Evolutionary conservation across 345 rosid genomes (phyloP), one percentile per base, ranked within the genome.

Genomic region (Punica granatum): DNA sequence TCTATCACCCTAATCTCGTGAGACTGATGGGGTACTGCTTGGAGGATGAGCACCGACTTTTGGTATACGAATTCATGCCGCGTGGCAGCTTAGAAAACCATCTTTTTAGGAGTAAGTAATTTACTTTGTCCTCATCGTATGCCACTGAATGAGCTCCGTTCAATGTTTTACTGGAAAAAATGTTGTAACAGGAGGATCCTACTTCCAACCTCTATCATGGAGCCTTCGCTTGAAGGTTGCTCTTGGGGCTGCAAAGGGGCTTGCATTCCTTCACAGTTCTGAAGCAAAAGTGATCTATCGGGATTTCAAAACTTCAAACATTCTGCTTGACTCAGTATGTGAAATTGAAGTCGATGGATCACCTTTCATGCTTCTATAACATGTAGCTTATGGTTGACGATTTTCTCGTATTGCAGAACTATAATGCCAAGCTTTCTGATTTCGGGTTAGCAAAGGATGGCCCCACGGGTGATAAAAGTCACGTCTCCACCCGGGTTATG

Each of bases 401-500:
- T 43, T 12, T 11, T 67, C 62, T 28, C 53, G 30, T 63, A 60
- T 64, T 58, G 64, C 83, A 88, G 90, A 77, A 78, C 70, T 86
- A 88, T 74, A 84, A 81, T 68, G 89, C 94, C 3, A 88, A 88
- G 72, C 89, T 88, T 64, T 88, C 94, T 39, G 94, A 88, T 75
- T 88, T 88, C 44, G 94, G 94, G 63, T 77, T 88, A 70, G 94
- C 94, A 71, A 88, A 88, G 74, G 94, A 88, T 67, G 94, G 89
- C n/a, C 94, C 94, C 23, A 84, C 85, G 0, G 94, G 90, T 37
- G 89, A 86, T 64, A 82, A 84, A 63, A 86, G 94, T 72, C 84
- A 88, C 51, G 94, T 86, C 46, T 86, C 94, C 5, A 88, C 94
- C 32, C 75, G 94, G 70, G 80, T 88, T 68, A 84, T 88, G 84